phyloP scores from a whole-genome alignment of 164 flowering plant genomes.

The Echeveria elegans region DNA sequence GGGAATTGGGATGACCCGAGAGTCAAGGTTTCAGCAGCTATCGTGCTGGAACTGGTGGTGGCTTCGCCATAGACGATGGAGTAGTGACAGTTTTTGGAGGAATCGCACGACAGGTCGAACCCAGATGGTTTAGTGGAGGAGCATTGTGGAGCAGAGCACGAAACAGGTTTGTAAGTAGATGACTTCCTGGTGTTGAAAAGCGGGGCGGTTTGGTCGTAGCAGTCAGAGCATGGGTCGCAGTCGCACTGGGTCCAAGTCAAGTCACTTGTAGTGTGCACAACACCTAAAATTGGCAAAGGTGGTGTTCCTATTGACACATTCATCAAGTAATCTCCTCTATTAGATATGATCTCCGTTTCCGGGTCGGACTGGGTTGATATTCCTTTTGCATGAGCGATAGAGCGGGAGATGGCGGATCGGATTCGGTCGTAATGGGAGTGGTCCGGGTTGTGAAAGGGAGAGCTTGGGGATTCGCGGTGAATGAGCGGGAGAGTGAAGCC shows the following conservation, averaged over 20 bases:
- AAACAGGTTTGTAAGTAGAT: conserved; percentile 25
- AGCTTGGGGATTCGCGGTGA: conserved; percentile 38
- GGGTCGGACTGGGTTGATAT: neutral
- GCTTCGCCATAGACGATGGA: conserved; percentile 24
- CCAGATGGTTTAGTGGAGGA: neutral
- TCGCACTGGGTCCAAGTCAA: conserved; percentile 42
- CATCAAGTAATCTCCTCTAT: conserved; percentile 25
- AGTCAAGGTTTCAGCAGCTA: conserved; percentile 35
- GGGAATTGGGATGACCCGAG: conserved; percentile 20
- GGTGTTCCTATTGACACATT: conserved; percentile 33
- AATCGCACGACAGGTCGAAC: neutral
- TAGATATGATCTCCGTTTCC: neutral
- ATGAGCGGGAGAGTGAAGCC: conserved; percentile 31
- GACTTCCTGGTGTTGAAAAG: conserved; percentile 26
- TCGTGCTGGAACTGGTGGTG: conserved; percentile 24
- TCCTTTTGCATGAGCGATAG: conserved; percentile 15
- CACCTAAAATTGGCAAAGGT: conserved; percentile 14
- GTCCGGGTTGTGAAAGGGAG: conserved; percentile 26
- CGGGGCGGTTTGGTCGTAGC: conserved; percentile 25
- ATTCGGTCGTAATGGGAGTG: conserved; percentile 16
- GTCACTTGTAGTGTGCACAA: conserved; percentile 47
- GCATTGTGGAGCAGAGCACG: conserved; percentile 30
- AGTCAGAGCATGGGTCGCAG: conserved; percentile 30
- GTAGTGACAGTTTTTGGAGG: conserved; percentile 19
- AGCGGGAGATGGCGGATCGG: conserved; percentile 20